Evolutionary conservation across 2,329 filamentous ascomycete genomes (phyloP).

Genomic region (Pseudohalonectria lignicola): DNA sequence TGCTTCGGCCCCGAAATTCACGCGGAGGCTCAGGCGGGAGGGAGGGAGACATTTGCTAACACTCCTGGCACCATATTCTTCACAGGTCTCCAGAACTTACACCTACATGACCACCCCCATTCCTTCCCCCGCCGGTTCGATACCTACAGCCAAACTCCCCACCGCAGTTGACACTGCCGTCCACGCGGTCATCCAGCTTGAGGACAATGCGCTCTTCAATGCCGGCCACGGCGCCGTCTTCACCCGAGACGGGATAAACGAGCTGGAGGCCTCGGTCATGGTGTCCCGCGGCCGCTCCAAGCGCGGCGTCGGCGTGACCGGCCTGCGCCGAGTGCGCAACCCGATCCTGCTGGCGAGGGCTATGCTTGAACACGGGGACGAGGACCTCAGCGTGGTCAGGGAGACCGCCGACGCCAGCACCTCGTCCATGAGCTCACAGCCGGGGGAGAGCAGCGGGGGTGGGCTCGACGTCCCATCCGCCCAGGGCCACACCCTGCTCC

Average conservation of each 20-base stretch:
- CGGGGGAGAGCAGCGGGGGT: constrained; percentile 7
- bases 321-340: constrained; percentile 64
- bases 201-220: constrained; percentile 78
- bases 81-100: constrained; percentile 31
- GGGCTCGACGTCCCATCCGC: constrained; percentile 26
- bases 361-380: constrained; percentile 57
- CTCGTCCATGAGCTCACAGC: constrained; percentile 1
- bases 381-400: constrained; percentile 37
- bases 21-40: too few relatives aligned
- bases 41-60: background rate
- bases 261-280: constrained; percentile 84
- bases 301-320: constrained; percentile 66
- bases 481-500: constrained; percentile 36
- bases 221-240: constrained; percentile 77
- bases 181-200: constrained; percentile 63
- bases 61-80: background rate
- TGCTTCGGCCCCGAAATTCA: constrained; percentile 12
- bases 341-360: constrained; percentile 64
- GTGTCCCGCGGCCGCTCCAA: constrained; percentile 63
- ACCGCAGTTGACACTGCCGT: constrained; percentile 64
- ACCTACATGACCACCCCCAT: constrained; percentile 31
- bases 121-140: background rate
- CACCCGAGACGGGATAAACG: constrained; percentile 69
- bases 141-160: constrained; percentile 18
- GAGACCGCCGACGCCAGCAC: background rate